A percentile compares a stretch with the other conserved stretches of the same genome.
These are phyloP conservation scores for Citrus mangshanensis DNA, from an alignment of 345 rosid species.

Conservation along the genomic window DNA sequence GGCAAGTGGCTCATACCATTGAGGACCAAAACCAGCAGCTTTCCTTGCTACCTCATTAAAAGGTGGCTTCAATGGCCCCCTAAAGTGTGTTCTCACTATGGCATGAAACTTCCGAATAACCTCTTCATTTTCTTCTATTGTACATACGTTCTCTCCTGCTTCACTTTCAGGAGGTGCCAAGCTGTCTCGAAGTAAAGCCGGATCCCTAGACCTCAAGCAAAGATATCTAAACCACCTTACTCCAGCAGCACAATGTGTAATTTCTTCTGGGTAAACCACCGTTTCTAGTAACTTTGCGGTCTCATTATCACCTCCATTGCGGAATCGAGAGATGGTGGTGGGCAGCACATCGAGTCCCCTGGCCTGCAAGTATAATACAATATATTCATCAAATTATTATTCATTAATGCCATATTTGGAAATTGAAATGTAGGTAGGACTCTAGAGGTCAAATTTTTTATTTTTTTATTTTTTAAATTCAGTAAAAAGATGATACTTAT, in stretches of 20 bases:
- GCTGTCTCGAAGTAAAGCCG: slow-evolving; percentile 13
- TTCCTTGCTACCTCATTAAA: slow-evolving; percentile 81
- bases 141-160: slow-evolving; percentile 19
- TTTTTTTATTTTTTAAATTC: no score
- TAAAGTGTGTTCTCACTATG: slow-evolving; percentile 63
- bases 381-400: slow-evolving; percentile 6
- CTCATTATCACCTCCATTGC: slow-evolving; percentile 71
- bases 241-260: slow-evolving; percentile 95
- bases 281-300: slow-evolving; percentile 73
- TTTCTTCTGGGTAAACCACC: slow-evolving; percentile 82
- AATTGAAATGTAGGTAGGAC: neutral
- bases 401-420: neutral
- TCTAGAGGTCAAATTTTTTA: no score
- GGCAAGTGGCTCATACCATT: slow-evolving; percentile 89
- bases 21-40: slow-evolving; percentile 89
- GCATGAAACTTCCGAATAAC: slow-evolving; percentile 61
- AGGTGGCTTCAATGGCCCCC: slow-evolving; percentile 97
- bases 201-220: slow-evolving; percentile 47
- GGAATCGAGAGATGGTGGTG: slow-evolving; percentile 76
- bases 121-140: slow-evolving; percentile 40
- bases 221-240: slow-evolving; percentile 84
- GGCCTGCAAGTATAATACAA: slow-evolving; percentile 48
- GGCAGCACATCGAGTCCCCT: slow-evolving; percentile 95
- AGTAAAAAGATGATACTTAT: neutral
- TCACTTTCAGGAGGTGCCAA: slow-evolving; percentile 17